phyloP scores from a whole-genome alignment of 441 rosid species.

The Adansonia rubrostipa region DNA sequence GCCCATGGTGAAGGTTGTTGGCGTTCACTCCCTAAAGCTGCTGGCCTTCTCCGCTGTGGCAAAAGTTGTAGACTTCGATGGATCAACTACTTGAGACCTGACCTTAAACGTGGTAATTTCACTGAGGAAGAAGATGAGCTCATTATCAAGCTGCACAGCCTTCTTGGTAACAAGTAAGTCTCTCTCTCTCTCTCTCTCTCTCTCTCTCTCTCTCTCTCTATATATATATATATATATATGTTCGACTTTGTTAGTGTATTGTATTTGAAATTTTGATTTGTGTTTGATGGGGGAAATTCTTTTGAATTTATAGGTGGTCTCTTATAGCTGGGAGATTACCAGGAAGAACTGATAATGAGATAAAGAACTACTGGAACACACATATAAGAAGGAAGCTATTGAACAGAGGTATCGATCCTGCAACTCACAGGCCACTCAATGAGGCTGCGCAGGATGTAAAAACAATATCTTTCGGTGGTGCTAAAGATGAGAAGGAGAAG shows the following conservation, averaged over 20 bases:
- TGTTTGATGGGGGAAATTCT: not conserved
- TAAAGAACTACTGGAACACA: constrained; percentile 96
- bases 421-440: constrained; percentile 72
- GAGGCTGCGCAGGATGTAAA: constrained; percentile 51
- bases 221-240: not conserved
- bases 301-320: constrained; percentile 71
- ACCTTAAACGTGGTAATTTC: constrained; percentile 92
- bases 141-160: constrained; percentile 92
- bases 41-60: constrained; percentile 96
- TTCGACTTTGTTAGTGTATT: not conserved
- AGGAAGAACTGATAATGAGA: constrained; percentile 96
- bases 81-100: constrained; percentile 94
- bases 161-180: constrained; percentile 91
- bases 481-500: constrained; percentile 33
- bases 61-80: constrained; percentile 95
- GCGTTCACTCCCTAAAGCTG: constrained; percentile 96
- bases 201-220: too few relatives aligned
- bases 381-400: constrained; percentile 87
- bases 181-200: too few relatives aligned
- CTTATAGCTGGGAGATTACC: constrained; percentile 91
- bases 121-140: constrained; percentile 92
- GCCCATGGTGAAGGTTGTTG: constrained; percentile 98
- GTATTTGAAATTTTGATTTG: not conserved
- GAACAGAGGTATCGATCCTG: constrained; percentile 88
- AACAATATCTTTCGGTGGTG: constrained; percentile 47